Percentiles rank a stretch among this genome's conserved stretches.
Conservation (phyloP, 1,284 basidiomycete genomes). For the Sporisorium graminicola region DNA sequence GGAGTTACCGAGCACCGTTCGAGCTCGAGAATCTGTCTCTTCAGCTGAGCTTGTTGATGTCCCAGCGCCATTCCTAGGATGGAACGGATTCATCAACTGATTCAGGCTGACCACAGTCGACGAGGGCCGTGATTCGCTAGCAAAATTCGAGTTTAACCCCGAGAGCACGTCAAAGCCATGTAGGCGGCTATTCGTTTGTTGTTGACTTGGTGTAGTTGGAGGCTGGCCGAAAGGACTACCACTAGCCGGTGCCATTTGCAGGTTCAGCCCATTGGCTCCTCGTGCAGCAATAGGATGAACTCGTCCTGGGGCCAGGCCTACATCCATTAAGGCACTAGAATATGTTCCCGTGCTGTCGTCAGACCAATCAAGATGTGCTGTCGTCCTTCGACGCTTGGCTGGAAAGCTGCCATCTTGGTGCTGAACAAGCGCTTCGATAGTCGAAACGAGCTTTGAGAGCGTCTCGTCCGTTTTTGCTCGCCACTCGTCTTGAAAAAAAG, state of each 20-base stretch:
- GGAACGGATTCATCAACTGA: neutral
- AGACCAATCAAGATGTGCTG: neutral
- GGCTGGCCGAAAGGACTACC: neutral
- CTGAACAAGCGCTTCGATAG: constrained; percentile 25
- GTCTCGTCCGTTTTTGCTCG: constrained; percentile 38
- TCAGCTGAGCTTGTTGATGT: neutral
- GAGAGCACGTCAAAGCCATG: neutral
- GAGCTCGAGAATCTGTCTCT: neutral
- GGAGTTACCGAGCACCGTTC: neutral
- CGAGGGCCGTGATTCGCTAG: neutral
- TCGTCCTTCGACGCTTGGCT: constrained; percentile 1
- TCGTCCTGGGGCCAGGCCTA: neutral
- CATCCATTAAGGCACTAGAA: neutral
- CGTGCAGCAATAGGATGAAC: neutral
- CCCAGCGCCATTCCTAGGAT: neutral
- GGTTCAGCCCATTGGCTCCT: neutral
- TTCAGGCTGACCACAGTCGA: neutral
- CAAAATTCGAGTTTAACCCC: neutral
- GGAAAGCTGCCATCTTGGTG: neutral
- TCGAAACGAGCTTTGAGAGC: constrained; percentile 27
- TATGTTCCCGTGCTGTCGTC: neutral
- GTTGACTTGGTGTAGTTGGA: neutral
- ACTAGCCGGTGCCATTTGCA: too few species aligned
- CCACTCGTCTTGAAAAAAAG: constrained; percentile 31
- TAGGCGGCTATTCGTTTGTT: neutral